Base-by-base conservation (phyloP, 257 asterid genomes). In the Nemophila menziesii region DNA sequence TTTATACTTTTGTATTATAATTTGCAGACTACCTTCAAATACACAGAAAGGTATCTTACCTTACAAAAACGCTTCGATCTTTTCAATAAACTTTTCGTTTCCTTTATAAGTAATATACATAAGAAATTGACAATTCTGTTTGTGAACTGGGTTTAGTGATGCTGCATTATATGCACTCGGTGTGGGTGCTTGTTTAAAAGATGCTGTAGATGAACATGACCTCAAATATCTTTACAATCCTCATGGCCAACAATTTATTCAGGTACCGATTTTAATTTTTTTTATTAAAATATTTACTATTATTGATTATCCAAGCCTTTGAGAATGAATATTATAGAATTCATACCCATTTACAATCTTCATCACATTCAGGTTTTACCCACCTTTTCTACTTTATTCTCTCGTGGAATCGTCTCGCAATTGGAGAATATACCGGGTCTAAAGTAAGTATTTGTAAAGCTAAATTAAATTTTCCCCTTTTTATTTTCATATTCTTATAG, bases 141-240 rank as follows among this genome's bases (percentile, higher is more conserved):
- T 4, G 12, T 36, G 3, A 0, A 1, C 1, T 0, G 12, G 4
- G 40, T 11, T 3, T 36, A 77, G 66, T 40, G 73, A 61, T 57
- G 56, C 58, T 48, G 73, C 69, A 0, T 19, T 67, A 5, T 67
- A 67, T 16, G 73, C 69, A 17, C 59, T 67, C 45, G 73, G 73
- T 5, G 38, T 61, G 6, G 73, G 73, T 20, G 69, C 69, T n/a
- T 67, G 69, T 33, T 17, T 20, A 33, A 67, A 57, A 27, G 85
- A 80, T 56, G 85, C 93, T 5, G 60, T 85, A 37, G 87, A 89
- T 70, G 77, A 68, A 55, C 78, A 71, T 74, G 95, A 89, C 49
- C 94, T 89, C 44, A 84, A 78, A 65, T 89, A 67, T 67, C 94
- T 84, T 64, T 84, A 84, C 61, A 89, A 78, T 70, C 76, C 63